Conservation (phyloP, 306 rosid species). For the Urtica urens region DNA sequence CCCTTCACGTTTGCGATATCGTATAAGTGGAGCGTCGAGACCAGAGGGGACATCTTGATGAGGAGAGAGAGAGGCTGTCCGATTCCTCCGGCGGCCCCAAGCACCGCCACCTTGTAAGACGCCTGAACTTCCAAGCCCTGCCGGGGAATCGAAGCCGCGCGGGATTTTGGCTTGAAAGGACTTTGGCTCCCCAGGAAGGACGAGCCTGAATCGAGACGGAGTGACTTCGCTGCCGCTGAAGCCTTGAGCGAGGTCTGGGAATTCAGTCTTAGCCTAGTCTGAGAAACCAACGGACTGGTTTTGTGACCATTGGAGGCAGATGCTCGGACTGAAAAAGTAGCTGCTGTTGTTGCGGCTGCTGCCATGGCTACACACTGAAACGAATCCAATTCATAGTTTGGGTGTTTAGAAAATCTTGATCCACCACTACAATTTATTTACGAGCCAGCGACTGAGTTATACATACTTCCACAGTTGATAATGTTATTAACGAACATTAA, state of each 20-base stretch:
- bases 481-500: too few relatives aligned
- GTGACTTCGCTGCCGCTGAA: slow-evolving; percentile 59
- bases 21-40: slow-evolving; percentile 72
- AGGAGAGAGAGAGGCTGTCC: slow-evolving; percentile 92
- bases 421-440: too few relatives aligned
- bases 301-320: slow-evolving; percentile 31
- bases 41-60: slow-evolving; percentile 89
- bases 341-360: slow-evolving; percentile 62
- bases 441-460: too few relatives aligned
- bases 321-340: slow-evolving; percentile 47
- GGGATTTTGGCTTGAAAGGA: slow-evolving; percentile 37
- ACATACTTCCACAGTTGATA: too few relatives aligned
- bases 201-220: slow-evolving; percentile 31
- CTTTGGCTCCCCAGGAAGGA: slow-evolving; percentile 56
- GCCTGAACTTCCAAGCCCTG: slow-evolving; percentile 70
- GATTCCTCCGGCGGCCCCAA: slow-evolving; percentile 95
- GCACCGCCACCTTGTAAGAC: slow-evolving; percentile 74
- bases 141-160: slow-evolving; percentile 43
- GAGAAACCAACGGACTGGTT: slow-evolving; percentile 38
- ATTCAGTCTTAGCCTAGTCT: slow-evolving; percentile 39
- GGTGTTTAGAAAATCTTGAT: too few relatives aligned
- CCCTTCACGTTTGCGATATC: slow-evolving; percentile 95
- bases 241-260: slow-evolving; percentile 38
- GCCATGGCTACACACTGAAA: slow-evolving; percentile 57
- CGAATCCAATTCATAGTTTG: too few relatives aligned